These are phyloP conservation scores for Penicillium malachiteum DNA, from an alignment of 495 filamentous ascomycete genomes.

Conservation along the genomic window DNA sequence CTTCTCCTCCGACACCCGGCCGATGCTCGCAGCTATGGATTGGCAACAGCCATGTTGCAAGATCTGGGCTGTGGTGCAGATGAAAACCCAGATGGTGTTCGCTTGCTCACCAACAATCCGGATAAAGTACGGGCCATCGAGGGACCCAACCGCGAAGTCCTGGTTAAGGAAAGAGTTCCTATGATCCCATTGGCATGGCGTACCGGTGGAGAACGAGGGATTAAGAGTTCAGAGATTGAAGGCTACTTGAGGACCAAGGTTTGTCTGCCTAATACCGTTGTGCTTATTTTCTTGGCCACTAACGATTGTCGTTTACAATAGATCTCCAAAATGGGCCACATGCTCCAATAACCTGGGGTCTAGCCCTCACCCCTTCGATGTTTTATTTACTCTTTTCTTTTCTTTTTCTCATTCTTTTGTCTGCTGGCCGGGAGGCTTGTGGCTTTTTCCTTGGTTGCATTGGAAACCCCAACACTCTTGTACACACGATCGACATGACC, in stretches of 20 bases:
- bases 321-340: constrained; percentile 74
- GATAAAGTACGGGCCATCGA: constrained; percentile 96
- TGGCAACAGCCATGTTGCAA: constrained; percentile 89
- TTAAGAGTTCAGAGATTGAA: constrained; percentile 84
- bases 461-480: constrained; percentile 15
- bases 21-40: constrained; percentile 88
- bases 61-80: constrained; percentile 73
- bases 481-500: constrained; percentile 28
- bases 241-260: constrained; percentile 95
- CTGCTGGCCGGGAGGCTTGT: not conserved
- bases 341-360: constrained; percentile 47
- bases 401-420: constrained; percentile 4
- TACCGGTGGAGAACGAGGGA: constrained; percentile 72
- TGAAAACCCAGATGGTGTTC: constrained; percentile 61
- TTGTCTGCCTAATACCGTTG: constrained; percentile 5
- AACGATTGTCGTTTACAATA: constrained; percentile 12
- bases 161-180: constrained; percentile 83
- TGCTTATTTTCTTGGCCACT: not conserved
- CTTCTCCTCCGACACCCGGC: constrained; percentile 87
- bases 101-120: constrained; percentile 94
- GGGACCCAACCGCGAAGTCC: constrained; percentile 80
- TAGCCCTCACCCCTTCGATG: not conserved
- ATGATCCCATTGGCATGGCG: constrained; percentile 98
- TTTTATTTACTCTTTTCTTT: constrained; percentile 1
- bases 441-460: not conserved